A percentile compares a stretch with the other conserved stretches of the same genome.
Conservation (phyloP, 305 asterid species). For the Lippia alba region DNA sequence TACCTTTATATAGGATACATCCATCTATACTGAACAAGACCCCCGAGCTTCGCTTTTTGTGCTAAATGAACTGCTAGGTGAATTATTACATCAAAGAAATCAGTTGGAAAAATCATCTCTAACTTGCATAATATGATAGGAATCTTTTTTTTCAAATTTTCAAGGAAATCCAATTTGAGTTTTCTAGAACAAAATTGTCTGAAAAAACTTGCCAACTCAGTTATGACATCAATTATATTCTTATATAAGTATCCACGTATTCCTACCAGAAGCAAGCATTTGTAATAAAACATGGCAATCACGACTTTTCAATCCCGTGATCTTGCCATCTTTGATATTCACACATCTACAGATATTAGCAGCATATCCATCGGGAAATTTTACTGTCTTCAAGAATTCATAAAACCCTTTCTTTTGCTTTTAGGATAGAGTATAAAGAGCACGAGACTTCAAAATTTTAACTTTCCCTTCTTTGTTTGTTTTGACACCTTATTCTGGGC, state of each 20-base stretch:
- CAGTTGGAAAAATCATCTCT: background rate
- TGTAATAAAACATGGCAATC: constrained; percentile 12
- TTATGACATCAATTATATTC: background rate
- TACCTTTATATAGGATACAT: constrained; percentile 11
- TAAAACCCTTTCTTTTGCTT: no score
- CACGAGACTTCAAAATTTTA: background rate
- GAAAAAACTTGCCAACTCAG: background rate
- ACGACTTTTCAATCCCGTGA: background rate
- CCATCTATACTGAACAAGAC: constrained; percentile 7
- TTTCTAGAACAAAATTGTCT: background rate
- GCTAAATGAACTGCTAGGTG: constrained; percentile 14
- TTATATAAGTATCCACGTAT: background rate
- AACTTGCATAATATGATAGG: background rate
- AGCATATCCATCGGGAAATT: constrained; percentile 3
- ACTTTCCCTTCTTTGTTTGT: background rate
- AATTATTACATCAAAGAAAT: background rate
- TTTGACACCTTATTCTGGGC: background rate
- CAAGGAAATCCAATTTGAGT: background rate
- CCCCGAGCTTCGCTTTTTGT: background rate
- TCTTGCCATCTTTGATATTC: background rate
- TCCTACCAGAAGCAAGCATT: background rate
- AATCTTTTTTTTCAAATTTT: no score
- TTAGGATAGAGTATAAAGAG: background rate
- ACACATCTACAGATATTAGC: constrained; percentile 18
- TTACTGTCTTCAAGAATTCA: background rate